Percentiles rank a stretch among this genome's conserved stretches.
Conservation (phyloP, 495 filamentous ascomycete species). For the Staphylotrichum longicolle region DNA sequence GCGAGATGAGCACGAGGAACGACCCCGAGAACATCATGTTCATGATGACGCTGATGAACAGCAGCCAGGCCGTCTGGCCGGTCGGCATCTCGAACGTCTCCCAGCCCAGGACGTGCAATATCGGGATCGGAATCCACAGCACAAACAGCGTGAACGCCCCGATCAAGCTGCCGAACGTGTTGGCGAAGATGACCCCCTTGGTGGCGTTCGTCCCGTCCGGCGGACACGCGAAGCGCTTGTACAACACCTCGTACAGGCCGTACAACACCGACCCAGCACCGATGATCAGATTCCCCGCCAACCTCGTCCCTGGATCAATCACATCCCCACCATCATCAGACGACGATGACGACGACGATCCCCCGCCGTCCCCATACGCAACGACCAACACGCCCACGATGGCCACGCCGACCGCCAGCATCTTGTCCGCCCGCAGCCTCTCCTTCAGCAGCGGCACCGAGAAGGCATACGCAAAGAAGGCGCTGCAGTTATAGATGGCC, state of each 20-base stretch:
- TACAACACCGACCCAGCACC: constrained; percentile 91
- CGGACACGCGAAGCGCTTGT: constrained; percentile 88
- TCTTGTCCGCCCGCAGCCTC: constrained; percentile 73
- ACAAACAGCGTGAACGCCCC: constrained; percentile 79
- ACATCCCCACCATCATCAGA: neutral
- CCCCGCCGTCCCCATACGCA: constrained; percentile 75
- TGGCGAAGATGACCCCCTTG: constrained; percentile 88
- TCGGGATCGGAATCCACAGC: constrained; percentile 87
- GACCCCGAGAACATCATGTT: constrained; percentile 91
- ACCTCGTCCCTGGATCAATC: constrained; percentile 46
- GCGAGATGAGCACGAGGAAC: constrained; percentile 85
- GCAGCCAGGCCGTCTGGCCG: constrained; percentile 72
- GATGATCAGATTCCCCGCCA: constrained; percentile 86
- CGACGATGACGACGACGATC: constrained; percentile 24
- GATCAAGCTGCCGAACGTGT: constrained; percentile 82
- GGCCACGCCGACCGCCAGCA: constrained; percentile 77
- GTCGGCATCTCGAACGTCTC: constrained; percentile 81
- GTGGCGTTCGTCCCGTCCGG: constrained; percentile 80
- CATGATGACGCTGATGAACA: constrained; percentile 74
- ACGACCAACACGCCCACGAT: constrained; percentile 87
- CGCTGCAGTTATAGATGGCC: constrained; percentile 98
- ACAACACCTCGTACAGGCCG: constrained; percentile 94
- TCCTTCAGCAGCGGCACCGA: constrained; percentile 86
- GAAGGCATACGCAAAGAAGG: constrained; percentile 97
- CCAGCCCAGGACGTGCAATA: constrained; percentile 71